Conservation (phyloP, 148 eudicot species). For the Fagopyrum esculentum region DNA sequence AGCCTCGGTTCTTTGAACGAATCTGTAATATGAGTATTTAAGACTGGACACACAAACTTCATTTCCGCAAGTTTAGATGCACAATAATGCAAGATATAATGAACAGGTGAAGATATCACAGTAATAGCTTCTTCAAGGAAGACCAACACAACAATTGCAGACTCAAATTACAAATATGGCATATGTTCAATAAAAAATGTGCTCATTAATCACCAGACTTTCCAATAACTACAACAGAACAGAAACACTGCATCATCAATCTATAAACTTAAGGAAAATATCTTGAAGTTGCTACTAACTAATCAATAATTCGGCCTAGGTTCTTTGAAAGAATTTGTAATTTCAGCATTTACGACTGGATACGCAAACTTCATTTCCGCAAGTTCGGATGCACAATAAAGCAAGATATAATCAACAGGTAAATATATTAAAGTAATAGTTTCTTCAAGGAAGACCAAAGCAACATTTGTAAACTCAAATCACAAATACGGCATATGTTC, state of each 20-base stretch:
- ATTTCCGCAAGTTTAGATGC: not conserved
- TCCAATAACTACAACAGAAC: not conserved
- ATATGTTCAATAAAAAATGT: not conserved
- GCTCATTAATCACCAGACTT: not conserved
- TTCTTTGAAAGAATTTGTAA: not conserved
- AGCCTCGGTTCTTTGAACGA: no score
- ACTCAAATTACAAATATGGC: not conserved
- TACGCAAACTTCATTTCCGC: not conserved
- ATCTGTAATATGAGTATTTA: not conserved
- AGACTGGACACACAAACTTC: not conserved
- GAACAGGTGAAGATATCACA: not conserved
- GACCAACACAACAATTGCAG: not conserved
- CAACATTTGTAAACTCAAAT: not conserved
- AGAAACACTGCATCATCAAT: not conserved
- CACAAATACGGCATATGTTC: not conserved
- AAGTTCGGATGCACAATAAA: not conserved
- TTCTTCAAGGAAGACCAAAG: not conserved
- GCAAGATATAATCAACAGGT: not conserved
- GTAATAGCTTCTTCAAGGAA: not conserved
- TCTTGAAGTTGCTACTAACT: not conserved
- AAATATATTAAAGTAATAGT: not conserved
- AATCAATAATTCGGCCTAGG: not conserved
- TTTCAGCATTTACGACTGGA: not conserved
- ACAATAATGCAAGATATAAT: not conserved
- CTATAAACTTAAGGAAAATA: no score